Conservation (phyloP, 331 rosid genomes). For the Malus hybrid region DNA sequence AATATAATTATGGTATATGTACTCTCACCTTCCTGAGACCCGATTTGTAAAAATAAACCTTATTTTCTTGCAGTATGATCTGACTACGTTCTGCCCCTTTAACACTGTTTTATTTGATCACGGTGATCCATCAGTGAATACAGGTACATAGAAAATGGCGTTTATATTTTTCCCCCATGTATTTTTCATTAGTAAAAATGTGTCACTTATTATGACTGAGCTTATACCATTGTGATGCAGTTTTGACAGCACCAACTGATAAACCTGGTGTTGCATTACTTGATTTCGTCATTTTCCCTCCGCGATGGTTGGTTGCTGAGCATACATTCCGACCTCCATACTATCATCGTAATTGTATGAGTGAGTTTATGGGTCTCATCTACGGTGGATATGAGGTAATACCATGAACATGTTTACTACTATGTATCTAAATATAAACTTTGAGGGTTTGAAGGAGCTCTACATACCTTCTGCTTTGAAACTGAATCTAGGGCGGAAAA, state of each 20-base stretch:
- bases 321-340: constrained; percentile 97
- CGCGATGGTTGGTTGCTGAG: constrained; percentile 94
- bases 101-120: constrained; percentile 86
- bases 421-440: background rate
- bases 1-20: background rate
- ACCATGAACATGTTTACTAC: background rate
- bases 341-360: constrained; percentile 98
- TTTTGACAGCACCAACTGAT: constrained; percentile 89
- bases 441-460: background rate
- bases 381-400: constrained; percentile 82
- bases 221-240: constrained; percentile 32
- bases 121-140: constrained; percentile 86
- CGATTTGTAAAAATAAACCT: constrained; percentile 6
- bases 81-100: constrained; percentile 86
- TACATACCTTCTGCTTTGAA: background rate
- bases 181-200: background rate
- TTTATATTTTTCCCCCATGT: background rate
- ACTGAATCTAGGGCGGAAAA: background rate
- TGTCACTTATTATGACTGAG: constrained; percentile 5
- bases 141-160: constrained; percentile 39
- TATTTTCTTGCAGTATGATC: constrained; percentile 65
- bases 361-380: constrained; percentile 96
- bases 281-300: constrained; percentile 90
- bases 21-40: background rate
- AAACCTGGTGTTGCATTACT: constrained; percentile 93